Conservation (phyloP, 805 yeast genomes). For the Scheffersomyces ergatensis region DNA sequence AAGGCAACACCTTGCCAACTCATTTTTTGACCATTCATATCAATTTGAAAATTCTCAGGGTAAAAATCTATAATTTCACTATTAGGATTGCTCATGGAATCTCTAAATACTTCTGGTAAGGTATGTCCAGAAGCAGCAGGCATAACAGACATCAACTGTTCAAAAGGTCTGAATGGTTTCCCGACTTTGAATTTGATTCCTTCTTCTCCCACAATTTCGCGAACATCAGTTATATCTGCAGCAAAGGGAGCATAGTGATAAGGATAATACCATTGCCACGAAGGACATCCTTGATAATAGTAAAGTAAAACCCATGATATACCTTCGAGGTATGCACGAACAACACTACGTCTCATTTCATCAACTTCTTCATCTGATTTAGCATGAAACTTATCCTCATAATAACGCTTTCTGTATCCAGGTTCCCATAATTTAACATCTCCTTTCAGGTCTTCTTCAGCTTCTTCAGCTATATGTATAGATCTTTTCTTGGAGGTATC, state of each 20-base stretch:
- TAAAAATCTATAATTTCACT: conserved; percentile 89
- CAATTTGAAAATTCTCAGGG: conserved; percentile 84
- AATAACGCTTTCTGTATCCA: conserved; percentile 83
- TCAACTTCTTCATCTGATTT: conserved; percentile 52
- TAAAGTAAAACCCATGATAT: conserved; percentile 94
- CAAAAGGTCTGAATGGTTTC: conserved; percentile 84
- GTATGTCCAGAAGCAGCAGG: conserved; percentile 93
- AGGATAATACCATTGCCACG: conserved; percentile 98
- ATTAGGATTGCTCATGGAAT: conserved; percentile 73
- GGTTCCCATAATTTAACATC: conserved; percentile 76
- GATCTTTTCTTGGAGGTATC: conserved; percentile 8
- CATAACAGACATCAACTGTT: conserved; percentile 90
- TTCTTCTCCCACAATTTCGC: conserved; percentile 39
- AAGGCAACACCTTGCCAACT: conserved; percentile 94
- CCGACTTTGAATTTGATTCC: conserved; percentile 64
- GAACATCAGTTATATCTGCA: conserved; percentile 66
- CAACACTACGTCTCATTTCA: conserved; percentile 56
- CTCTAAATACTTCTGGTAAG: conserved; percentile 76
- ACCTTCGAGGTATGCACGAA: conserved; percentile 81
- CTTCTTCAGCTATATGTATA: conserved; percentile 20
- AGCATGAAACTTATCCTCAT: conserved; percentile 67
- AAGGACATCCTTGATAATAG: conserved; percentile 96
- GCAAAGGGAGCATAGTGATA: conserved; percentile 99
- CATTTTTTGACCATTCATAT: conserved; percentile 94
- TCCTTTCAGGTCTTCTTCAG: conserved; percentile 31